Evolutionary conservation across 2,329 filamentous ascomycete genomes (phyloP).

Genomic region (Ceratocystis lukuohia): DNA sequence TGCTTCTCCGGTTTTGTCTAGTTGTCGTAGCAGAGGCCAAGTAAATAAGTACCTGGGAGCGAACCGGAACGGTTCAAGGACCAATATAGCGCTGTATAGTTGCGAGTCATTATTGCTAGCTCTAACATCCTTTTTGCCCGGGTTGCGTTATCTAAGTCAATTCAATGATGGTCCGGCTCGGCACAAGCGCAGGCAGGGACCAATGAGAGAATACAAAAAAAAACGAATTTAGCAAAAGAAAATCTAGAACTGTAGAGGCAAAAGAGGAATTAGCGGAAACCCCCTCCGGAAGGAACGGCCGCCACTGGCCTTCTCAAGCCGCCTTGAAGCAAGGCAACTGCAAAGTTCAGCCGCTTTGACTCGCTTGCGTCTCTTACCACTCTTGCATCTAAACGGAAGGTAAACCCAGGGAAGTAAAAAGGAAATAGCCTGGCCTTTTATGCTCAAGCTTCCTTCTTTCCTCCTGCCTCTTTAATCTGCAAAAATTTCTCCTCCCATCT

Average conservation of each 20-base stretch:
- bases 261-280: background rate
- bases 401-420: background rate
- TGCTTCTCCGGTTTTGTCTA: background rate
- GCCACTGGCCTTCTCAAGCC: constrained; percentile 8
- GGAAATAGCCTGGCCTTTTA: background rate
- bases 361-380: background rate
- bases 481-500: background rate
- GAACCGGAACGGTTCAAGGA: background rate
- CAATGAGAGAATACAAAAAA: background rate
- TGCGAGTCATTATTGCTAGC: background rate
- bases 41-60: background rate
- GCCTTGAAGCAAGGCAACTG: background rate
- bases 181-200: background rate
- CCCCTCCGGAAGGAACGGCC: constrained; percentile 10
- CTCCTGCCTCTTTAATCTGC: background rate
- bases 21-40: background rate
- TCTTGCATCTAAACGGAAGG: background rate
- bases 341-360: background rate
- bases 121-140: background rate
- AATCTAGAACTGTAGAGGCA: background rate
- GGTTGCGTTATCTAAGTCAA: background rate
- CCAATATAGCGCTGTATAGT: background rate
- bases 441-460: background rate
- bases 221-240: background rate
- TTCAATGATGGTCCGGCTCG: background rate